A percentile compares a stretch with the other conserved stretches of the same genome.
These are phyloP conservation scores for Volvariella surrecta DNA, from an alignment of 1,284 basidiomycete species.

Conservation along the genomic window DNA sequence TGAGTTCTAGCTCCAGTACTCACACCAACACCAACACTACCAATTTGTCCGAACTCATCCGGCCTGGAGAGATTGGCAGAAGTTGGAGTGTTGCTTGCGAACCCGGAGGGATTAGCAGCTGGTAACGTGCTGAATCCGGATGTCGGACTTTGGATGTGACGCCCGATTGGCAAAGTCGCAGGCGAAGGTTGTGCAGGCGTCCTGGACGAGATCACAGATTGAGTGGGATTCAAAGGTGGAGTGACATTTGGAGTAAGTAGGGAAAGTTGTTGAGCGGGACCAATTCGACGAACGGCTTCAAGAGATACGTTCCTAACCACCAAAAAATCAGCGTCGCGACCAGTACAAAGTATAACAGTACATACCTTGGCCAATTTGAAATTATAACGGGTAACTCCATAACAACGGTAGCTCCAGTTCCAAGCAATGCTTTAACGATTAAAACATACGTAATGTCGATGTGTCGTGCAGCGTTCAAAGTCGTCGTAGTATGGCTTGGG, in stretches of 20 bases:
- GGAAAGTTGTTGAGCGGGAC: conserved; percentile 57
- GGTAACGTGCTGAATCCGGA: conserved; percentile 6
- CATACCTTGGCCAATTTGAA: conserved; percentile 74
- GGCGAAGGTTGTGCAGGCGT: conserved; percentile 1
- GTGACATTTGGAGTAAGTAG: conserved; percentile 20
- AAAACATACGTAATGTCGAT: conserved; percentile 78
- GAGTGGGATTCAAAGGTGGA: conserved; percentile 1
- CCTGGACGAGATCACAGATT: neutral
- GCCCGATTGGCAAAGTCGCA: too few relatives aligned
- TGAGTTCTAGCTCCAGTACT: conserved; percentile 4
- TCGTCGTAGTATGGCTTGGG: conserved; percentile 63
- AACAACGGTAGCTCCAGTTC: conserved; percentile 51
- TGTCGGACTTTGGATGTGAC: conserved; percentile 2
- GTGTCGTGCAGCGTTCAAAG: conserved; percentile 67
- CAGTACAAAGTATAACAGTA: neutral
- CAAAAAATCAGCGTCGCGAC: conserved; percentile 4
- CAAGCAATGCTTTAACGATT: conserved; percentile 68
- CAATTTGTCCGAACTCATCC: conserved; percentile 8
- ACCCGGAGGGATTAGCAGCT: conserved; percentile 5
- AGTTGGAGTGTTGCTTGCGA: conserved; percentile 7
- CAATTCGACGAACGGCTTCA: conserved; percentile 69
- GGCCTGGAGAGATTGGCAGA: conserved; percentile 6
- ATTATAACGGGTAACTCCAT: conserved; percentile 71
- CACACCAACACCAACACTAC: conserved; percentile 4
- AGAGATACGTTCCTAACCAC: conserved; percentile 46